Conservation (phyloP, 1,284 basidiomycete species). For the Vanrija humicola region DNA sequence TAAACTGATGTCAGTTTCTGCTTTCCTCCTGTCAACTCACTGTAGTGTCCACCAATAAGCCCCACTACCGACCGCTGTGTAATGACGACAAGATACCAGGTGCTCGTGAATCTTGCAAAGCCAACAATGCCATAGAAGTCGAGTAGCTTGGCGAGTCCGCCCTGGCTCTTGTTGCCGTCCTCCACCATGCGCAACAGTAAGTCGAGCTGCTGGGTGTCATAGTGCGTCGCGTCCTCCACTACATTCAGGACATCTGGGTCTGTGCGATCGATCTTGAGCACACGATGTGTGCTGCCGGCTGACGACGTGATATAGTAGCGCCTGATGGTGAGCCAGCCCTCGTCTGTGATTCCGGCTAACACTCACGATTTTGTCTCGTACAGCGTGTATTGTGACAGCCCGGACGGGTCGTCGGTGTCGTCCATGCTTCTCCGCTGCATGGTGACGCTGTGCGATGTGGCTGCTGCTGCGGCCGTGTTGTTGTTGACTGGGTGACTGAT, state of each 20-base stretch:
- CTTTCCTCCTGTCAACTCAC: constrained; percentile 24
- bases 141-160: constrained; percentile 77
- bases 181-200: constrained; percentile 89
- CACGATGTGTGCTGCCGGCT: constrained; percentile 61
- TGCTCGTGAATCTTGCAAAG: constrained; percentile 82
- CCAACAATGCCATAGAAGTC: constrained; percentile 67
- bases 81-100: constrained; percentile 87
- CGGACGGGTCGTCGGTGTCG: constrained; percentile 26
- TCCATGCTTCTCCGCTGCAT: constrained; percentile 14
- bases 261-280: constrained; percentile 87
- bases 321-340: constrained; percentile 24
- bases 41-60: constrained; percentile 89
- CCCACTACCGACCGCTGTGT: constrained; percentile 88
- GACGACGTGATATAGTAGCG: constrained; percentile 85
- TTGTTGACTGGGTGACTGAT: too few relatives aligned
- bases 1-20: constrained; percentile 57
- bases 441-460: not conserved
- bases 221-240: constrained; percentile 80
- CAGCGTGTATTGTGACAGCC: constrained; percentile 75
- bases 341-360: too few relatives aligned
- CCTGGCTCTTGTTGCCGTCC: constrained; percentile 83
- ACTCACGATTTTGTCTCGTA: constrained; percentile 73
- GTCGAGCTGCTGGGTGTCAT: constrained; percentile 82
- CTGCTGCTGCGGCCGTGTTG: not conserved
- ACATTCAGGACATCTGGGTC: constrained; percentile 67